Evolutionary conservation across 169 alveolate genomes (phyloP), one percentile per base, ranked within the genome.

Genomic region (Blepharisma undulans): DNA sequence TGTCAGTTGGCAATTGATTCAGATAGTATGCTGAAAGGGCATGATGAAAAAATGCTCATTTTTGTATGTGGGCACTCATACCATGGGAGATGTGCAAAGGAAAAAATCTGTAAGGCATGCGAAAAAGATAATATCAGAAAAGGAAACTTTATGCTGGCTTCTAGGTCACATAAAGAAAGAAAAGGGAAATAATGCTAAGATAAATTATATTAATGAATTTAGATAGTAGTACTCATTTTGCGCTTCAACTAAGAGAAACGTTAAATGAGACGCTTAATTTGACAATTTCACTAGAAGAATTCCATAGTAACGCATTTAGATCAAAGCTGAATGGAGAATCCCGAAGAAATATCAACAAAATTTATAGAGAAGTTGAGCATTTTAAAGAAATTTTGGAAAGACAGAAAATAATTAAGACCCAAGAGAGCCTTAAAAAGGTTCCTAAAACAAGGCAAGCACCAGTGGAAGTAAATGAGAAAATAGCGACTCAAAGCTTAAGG

Each of bases 61-160:
- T 88, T 88, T 88, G 14, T 61, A 4, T 88, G 92, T 88, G 92
- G 92, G 16, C 92, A 88, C 59, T n/a, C 77, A 2, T 88, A 88
- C 25, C 92, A 88, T 66, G 76, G 61, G 27, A 76, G 77, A 22
- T 88, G 92, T 14, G 80, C 33, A 21, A 86, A 86, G n/a, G 29
- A 25, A 30, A 27, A 85, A 21, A 60, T 19, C 1, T 86, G 91
- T 71, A 27, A 72, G 33, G 32, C 60, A 19, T 84, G 91, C 32
- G 66, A 48, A 48, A 48, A 48, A 48, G 66, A 48, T 48, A 48
- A 48, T 48, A 48, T 48, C 2, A 48, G 66, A 5, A 48, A 48
- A 48, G 66, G 66, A 5, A 48, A 48, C 10, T 48, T 48, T 18
- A 48, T 48, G 66, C 66, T 48, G 66, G 66, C 66, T 12, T 48